Conservation (phyloP, 1,284 basidiomycete genomes). For the Singerocomus inundabilis region DNA sequence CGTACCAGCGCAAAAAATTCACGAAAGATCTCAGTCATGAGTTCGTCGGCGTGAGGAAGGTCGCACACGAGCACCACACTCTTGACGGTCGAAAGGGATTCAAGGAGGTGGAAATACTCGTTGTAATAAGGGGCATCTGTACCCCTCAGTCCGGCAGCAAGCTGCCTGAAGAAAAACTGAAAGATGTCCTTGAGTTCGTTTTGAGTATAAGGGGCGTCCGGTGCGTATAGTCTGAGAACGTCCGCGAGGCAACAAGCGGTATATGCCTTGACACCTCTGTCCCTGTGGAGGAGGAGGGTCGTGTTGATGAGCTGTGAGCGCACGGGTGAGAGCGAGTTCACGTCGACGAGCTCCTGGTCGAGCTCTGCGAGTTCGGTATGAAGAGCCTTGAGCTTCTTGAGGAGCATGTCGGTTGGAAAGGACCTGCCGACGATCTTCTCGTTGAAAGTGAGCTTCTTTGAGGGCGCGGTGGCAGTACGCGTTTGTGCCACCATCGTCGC, state of each 20-base stretch:
- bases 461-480: slow-evolving; percentile 50
- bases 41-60: slow-evolving; percentile 81
- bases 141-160: slow-evolving; percentile 71
- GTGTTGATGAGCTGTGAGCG: slow-evolving; percentile 80
- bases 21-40: slow-evolving; percentile 82
- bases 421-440: slow-evolving; percentile 77
- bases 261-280: slow-evolving; percentile 91
- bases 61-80: slow-evolving; percentile 93
- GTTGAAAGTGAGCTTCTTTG: slow-evolving; percentile 68
- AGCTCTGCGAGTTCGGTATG: slow-evolving; percentile 80
- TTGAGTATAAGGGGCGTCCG: slow-evolving; percentile 93
- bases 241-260: slow-evolving; percentile 95
- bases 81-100: slow-evolving; percentile 92
- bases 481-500: slow-evolving; percentile 68
- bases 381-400: slow-evolving; percentile 82
- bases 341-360: slow-evolving; percentile 87
- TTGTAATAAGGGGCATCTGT: slow-evolving; percentile 75
- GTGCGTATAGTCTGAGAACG: slow-evolving; percentile 90
- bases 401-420: slow-evolving; percentile 69
- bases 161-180: slow-evolving; percentile 89
- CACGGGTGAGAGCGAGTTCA: slow-evolving; percentile 63
- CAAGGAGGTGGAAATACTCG: slow-evolving; percentile 91
- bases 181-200: slow-evolving; percentile 91
- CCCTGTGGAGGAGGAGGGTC: slow-evolving; percentile 88
- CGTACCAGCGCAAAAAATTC: slow-evolving; percentile 80